Evolutionary conservation across 2,329 filamentous ascomycete genomes (phyloP).

Genomic region (Neonectria magnoliae): DNA sequence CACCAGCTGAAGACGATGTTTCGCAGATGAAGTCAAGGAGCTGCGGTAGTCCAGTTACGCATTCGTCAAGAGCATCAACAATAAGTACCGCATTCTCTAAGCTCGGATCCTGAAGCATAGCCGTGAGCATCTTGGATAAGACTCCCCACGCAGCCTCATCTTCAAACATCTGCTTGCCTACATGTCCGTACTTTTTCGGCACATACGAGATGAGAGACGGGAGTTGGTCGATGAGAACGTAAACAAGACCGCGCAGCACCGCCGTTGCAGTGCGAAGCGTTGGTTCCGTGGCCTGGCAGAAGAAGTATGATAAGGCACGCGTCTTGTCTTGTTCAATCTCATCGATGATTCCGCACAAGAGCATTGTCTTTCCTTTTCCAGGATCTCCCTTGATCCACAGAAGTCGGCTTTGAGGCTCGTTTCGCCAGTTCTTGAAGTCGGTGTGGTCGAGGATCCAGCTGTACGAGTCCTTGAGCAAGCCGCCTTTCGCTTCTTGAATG

Average conservation of each 20-base stretch:
- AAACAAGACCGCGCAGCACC: conserved; percentile 3
- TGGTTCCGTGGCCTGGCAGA: conserved; percentile 4
- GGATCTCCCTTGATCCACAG: conserved; percentile 49
- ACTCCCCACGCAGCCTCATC: neutral
- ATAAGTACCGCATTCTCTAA: neutral
- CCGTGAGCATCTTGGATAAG: neutral
- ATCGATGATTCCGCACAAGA: conserved; percentile 44
- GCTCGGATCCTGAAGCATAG: conserved; percentile 1
- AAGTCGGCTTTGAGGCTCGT: conserved; percentile 28
- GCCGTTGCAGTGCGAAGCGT: neutral
- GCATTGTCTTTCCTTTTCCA: conserved; percentile 52
- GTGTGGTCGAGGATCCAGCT: conserved; percentile 46
- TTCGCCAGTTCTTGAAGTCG: conserved; percentile 42
- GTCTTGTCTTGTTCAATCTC: neutral
- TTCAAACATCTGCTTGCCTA: neutral
- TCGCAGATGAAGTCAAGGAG: neutral
- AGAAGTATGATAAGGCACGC: conserved; percentile 12
- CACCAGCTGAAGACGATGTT: conserved; percentile 5
- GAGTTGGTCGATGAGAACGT: conserved; percentile 6
- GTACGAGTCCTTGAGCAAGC: conserved; percentile 38
- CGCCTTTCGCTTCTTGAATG: conserved; percentile 23
- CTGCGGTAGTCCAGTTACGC: neutral
- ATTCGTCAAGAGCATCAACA: conserved; percentile 10
- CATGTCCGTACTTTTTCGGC: neutral
- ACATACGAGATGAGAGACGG: neutral